phyloP scores from a whole-genome alignment of 2,329 filamentous ascomycete species.

The Graphium sp. region DNA sequence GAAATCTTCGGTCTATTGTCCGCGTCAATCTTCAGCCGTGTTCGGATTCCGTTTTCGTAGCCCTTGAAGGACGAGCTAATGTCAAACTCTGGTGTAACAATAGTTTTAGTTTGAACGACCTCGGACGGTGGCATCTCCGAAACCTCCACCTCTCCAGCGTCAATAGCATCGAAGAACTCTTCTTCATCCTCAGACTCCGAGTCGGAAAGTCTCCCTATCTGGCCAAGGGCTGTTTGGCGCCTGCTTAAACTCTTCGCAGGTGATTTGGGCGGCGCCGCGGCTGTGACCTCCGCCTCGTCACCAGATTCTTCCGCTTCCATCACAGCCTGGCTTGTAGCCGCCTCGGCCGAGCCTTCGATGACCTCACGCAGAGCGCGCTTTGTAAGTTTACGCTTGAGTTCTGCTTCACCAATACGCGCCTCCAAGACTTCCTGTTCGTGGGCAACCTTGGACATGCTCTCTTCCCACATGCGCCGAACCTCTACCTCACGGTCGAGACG shows the following conservation, averaged over 20 bases:
- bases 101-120: conserved; percentile 10
- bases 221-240: conserved; percentile 50
- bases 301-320: conserved; percentile 16
- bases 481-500: conserved; percentile 81
- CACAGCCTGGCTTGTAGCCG: neutral
- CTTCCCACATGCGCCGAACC: conserved; percentile 92
- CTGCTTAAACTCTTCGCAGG: conserved; percentile 24
- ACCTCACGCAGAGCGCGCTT: conserved; percentile 82
- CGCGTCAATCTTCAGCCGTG: conserved; percentile 70
- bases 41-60: conserved; percentile 77
- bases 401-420: conserved; percentile 71
- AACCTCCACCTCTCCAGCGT: conserved; percentile 79
- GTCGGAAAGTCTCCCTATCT: conserved; percentile 61
- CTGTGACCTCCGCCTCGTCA: conserved; percentile 9
- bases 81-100: conserved; percentile 33
- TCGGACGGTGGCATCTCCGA: conserved; percentile 44
- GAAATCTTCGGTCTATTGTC: conserved; percentile 89
- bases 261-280: conserved; percentile 20
- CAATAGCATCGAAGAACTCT: conserved; percentile 95
- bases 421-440: conserved; percentile 87
- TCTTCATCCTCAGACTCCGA: conserved; percentile 71
- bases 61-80: conserved; percentile 69
- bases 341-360: conserved; percentile 24
- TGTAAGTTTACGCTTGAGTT: conserved; percentile 75
- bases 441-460: conserved; percentile 96